These are phyloP conservation scores for Chenopodium album DNA, from an alignment of 148 eudicot species.

Conservation along the genomic window DNA sequence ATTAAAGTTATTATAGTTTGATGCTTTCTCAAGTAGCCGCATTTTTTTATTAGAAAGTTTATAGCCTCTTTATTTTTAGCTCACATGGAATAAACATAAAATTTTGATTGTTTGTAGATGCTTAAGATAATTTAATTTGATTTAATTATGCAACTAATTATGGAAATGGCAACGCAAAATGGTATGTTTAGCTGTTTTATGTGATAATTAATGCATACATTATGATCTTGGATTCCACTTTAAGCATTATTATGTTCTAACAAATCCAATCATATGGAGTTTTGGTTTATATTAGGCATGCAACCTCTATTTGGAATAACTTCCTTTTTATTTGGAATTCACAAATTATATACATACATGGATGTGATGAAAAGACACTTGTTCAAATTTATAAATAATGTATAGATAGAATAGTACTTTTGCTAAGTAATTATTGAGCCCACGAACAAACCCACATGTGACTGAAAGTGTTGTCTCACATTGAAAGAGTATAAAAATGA, in stretches of 20 bases:
- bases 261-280: conserved; percentile 21
- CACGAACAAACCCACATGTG: too few species aligned
- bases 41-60: neutral
- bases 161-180: conserved; percentile 2
- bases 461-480: too few species aligned
- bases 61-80: neutral
- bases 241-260: conserved; percentile 15
- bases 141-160: neutral
- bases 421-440: too few species aligned
- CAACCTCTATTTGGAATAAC: neutral
- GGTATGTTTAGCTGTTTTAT: conserved; percentile 11
- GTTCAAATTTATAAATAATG: too few species aligned
- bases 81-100: conserved; percentile 18
- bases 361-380: too few species aligned
- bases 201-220: neutral
- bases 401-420: too few species aligned
- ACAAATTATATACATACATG: too few species aligned
- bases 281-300: neutral
- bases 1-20: neutral
- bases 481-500: too few species aligned
- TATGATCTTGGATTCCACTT: conserved; percentile 18
- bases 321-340: too few species aligned
- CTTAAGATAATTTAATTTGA: neutral
- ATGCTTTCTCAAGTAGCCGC: conserved; percentile 15
- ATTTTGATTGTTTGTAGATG: neutral